Evolutionary conservation across 306 rosid genomes (phyloP).

Genomic region (Pueraria montana): DNA sequence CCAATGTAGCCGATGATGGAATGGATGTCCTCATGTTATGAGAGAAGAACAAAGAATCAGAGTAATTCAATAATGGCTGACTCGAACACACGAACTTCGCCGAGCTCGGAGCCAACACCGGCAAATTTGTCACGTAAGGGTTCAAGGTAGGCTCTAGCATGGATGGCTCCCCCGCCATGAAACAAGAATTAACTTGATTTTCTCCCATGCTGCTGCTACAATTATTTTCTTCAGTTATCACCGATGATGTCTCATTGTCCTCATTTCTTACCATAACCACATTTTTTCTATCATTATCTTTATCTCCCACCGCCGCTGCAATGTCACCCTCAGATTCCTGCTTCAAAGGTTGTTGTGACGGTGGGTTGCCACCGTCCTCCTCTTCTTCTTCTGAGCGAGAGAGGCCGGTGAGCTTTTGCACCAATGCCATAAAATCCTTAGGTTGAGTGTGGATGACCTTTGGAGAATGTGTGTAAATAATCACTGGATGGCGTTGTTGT

Average conservation of each 20-base stretch:
- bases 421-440: conserved; percentile 76
- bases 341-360: background rate
- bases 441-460: conserved; percentile 79
- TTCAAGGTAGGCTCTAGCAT: conserved; percentile 52
- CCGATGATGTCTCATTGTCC: conserved; percentile 78
- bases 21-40: conserved; percentile 50
- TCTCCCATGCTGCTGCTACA: conserved; percentile 49
- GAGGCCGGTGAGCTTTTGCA: conserved; percentile 80
- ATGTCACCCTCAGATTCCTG: background rate
- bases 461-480: conserved; percentile 88
- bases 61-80: conserved; percentile 54
- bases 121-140: conserved; percentile 57
- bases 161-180: conserved; percentile 36
- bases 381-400: conserved; percentile 56
- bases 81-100: conserved; percentile 55
- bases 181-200: conserved; percentile 67
- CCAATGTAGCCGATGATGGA: conserved; percentile 47
- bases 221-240: conserved; percentile 62
- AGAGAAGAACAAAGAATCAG: conserved; percentile 53
- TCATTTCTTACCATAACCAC: conserved; percentile 43
- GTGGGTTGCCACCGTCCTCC: background rate
- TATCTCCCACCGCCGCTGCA: background rate
- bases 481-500: conserved; percentile 71
- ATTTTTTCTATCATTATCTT: conserved; percentile 6
- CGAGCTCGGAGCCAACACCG: conserved; percentile 44